Base-by-base conservation (phyloP, 208 protist species). In the Acanthamoeba rhysodes region DNA sequence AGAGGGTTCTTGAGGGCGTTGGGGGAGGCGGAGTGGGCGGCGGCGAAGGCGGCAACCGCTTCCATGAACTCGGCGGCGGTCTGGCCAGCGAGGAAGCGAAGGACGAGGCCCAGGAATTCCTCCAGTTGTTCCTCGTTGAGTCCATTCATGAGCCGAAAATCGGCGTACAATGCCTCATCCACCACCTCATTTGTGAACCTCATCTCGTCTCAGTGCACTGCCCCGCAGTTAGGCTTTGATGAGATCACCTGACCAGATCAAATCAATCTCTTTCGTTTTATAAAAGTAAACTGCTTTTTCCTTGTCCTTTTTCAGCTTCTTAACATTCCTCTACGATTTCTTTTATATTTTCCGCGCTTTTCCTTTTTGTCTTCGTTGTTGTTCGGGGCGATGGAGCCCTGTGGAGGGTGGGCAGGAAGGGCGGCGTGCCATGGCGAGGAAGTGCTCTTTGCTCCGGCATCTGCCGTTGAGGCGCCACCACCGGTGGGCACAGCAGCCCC, bases 1-100 rank as follows among this genome's bases (percentile, higher is more conserved):
- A 92, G 87, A 20, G 87, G 55, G 59, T 92, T 92, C 87, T 92
- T 92, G 62, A 92, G 87, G 20, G 87, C 53, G 87, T 92, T 92
- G 37, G 64, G 41, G 0, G 62, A 76, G 12, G 64, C 64, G 12
- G 20, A 27, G 87, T 92, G 55, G 34, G 62, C 64, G 12, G 32
- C 24, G 18, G 87, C 87, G 45, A 92, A 92, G 37, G 55, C 87
- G 48, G 9, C n/a, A 2, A 92, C 87, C 6, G 62, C 87, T 16
- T 92, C 87, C 87, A 92, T 92, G 34, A 92, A 92, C 41, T 68
- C 87, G 37, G 55, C 87, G 4, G 87, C 55, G 22, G 87, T 92
- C 45, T 76, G 62, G 34, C 87, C 87, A 7, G 41, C 87, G 10
- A 92, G 32, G 41, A 92, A 92, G 45, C 87, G 87, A 22, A 92